A percentile compares a stretch with the other conserved stretches of the same genome.
Conservation (phyloP, 2,329 filamentous ascomycete genomes). For the Paraconiothyrium sp. region DNA sequence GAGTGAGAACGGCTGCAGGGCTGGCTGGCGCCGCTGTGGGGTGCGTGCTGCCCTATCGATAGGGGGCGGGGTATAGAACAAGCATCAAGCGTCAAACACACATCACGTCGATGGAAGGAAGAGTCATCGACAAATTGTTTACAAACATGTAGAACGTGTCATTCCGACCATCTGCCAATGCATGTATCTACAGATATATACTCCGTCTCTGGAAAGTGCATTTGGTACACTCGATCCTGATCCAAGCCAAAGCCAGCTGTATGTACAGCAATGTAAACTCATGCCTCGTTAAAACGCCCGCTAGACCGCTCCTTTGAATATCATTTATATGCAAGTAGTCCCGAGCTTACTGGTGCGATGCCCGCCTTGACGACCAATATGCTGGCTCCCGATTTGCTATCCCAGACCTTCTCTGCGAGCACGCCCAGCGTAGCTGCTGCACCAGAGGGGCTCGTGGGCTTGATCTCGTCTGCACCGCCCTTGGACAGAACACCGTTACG, state of each 20-base stretch:
- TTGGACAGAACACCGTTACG: constrained; percentile 36
- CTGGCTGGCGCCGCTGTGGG: not conserved
- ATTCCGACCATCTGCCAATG: not conserved
- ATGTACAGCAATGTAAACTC: not conserved
- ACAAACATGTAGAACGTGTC: not conserved
- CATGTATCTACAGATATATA: not conserved
- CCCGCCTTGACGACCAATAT: constrained; percentile 74
- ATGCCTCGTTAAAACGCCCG: not conserved
- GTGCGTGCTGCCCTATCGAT: constrained; percentile 9
- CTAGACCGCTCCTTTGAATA: not conserved
- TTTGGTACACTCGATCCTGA: not conserved
- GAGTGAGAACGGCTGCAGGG: constrained; percentile 10
- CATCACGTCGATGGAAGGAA: not conserved
- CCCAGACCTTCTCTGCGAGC: constrained; percentile 69
- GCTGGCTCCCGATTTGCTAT: constrained; percentile 69
- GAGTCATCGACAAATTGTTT: not conserved
- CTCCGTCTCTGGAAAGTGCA: not conserved
- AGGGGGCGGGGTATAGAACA: constrained; percentile 2
- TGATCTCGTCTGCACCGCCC: constrained; percentile 51
- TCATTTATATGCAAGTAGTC: not conserved
- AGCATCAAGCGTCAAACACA: not conserved
- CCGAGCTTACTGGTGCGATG: not conserved
- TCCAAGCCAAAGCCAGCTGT: not conserved
- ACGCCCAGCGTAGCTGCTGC: constrained; percentile 63
- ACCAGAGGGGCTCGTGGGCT: constrained; percentile 38